Conservation (phyloP, 2,329 filamentous ascomycete species). For the Fulvia fulva region DNA sequence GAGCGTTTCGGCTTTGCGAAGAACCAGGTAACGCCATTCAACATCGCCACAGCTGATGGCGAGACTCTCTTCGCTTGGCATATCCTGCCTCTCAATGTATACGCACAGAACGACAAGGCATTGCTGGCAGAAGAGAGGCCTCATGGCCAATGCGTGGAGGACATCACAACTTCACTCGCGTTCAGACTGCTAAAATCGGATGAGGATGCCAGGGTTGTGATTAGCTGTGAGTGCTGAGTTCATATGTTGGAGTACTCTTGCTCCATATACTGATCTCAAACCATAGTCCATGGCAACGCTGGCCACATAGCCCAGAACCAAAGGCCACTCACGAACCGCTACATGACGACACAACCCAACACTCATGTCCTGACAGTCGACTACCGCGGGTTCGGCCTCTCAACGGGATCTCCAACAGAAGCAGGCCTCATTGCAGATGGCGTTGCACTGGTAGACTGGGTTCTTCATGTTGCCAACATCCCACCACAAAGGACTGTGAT, state of each 20-base stretch:
- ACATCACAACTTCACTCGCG: conserved; percentile 47
- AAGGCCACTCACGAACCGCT: conserved; percentile 73
- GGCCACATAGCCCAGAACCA: conserved; percentile 77
- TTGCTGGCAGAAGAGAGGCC: conserved; percentile 49
- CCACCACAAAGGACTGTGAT: conserved; percentile 70
- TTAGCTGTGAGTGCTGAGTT: conserved; percentile 52
- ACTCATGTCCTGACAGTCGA: conserved; percentile 85
- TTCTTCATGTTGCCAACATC: conserved; percentile 61
- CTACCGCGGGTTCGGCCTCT: conserved; percentile 83
- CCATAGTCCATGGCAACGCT: conserved; percentile 62
- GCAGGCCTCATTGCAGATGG: conserved; percentile 76
- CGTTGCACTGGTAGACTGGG: conserved; percentile 67
- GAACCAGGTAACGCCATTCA: conserved; percentile 86
- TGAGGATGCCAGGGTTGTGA: conserved; percentile 46
- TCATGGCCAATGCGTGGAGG: conserved; percentile 40
- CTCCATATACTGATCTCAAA: neutral
- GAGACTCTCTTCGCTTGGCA: conserved; percentile 87
- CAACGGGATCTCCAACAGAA: conserved; percentile 76
- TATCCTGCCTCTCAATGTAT: conserved; percentile 73
- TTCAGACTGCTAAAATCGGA: conserved; percentile 47
- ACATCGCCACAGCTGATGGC: conserved; percentile 67
- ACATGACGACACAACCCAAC: conserved; percentile 66
- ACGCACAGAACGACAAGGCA: conserved; percentile 64
- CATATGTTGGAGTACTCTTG: too few relatives aligned
- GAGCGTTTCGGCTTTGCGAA: conserved; percentile 83